Evolutionary conservation across 257 asterid species (phyloP), one percentile per base, ranked within the genome.

Genomic region (Nicotiana tomentosiformis): DNA sequence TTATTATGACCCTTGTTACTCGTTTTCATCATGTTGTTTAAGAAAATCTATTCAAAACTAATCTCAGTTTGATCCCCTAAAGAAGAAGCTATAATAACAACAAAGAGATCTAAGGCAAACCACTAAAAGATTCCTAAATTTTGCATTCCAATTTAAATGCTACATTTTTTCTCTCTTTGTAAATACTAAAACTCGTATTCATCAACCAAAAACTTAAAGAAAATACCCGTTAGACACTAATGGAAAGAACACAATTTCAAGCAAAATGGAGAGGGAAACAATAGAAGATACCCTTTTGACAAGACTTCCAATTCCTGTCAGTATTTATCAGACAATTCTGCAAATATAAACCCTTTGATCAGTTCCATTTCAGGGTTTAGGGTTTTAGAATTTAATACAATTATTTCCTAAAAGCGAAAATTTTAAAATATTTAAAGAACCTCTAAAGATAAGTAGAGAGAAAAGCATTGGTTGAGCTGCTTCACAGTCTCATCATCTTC

Each of bases 281-380:
- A 23, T 23, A 30, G 39, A 55, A 84, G 12, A 23, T 85, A 91
- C 98, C 94, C 77, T 77, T 84, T 82, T 94, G 98, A 81, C 98
- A 94, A 39, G 97, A 84, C 68, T 88, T 94, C 97, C 98, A 93
- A 77, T 90, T 90, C 84, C 97, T 84, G 77, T 90, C 77, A 77
- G 88, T 77, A 80, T 86, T 90, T 43, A 92, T 83, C 43, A 91
- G 88, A 83, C 97, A 94, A 81, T 93, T 95, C 93, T 92, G 95
- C 78, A 77, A 20, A 67, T 29, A 66, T 60, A 32, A 16, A 81
- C 56, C 9, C 57, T 18, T 6, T 65, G 49, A 29, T 51, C 35
- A 39, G 37, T 26, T 37, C 29, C 29, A 68, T 23, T 23, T 23
- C 26, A 23, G 26, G 26, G 26, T 0, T 23, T 23, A 23, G 26